Evolutionary conservation across 495 filamentous ascomycete genomes (phyloP).

Genomic region (Penicillium malachiteum): DNA sequence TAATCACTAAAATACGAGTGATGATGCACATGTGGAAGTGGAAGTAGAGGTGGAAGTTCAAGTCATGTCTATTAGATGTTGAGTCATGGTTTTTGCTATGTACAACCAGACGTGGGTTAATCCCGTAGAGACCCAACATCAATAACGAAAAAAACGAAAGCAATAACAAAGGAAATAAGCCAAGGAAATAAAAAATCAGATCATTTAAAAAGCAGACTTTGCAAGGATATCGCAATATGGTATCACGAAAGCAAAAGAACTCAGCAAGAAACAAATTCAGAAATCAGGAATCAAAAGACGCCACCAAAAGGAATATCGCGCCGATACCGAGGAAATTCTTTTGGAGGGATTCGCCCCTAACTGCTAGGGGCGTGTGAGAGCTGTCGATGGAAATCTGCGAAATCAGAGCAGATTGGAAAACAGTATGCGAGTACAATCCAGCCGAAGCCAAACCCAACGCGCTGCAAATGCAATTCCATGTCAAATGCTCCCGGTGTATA

Average conservation of each 20-base stretch:
- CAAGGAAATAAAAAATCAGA: neutral
- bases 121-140: conserved; percentile 10
- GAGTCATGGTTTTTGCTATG: conserved; percentile 21
- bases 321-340: conserved; percentile 28
- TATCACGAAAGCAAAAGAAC: conserved; percentile 44
- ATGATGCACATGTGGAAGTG: neutral
- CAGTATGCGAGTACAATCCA: conserved; percentile 24
- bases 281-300: conserved; percentile 18
- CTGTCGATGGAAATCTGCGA: conserved; percentile 8
- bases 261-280: conserved; percentile 10
- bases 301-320: conserved; percentile 29
- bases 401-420: conserved; percentile 13
- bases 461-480: conserved; percentile 31
- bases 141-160: neutral
- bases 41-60: neutral
- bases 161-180: conserved; percentile 3
- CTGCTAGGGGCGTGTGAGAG: conserved; percentile 11
- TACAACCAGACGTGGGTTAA: conserved; percentile 14
- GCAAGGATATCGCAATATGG: conserved; percentile 37
- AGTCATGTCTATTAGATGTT: conserved; percentile 1
- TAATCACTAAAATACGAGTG: neutral
- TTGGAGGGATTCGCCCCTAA: conserved; percentile 16
- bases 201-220: neutral
- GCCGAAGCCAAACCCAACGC: conserved; percentile 28
- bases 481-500: conserved; percentile 21